These are phyloP conservation scores for Botrytis aclada DNA, from an alignment of 2,329 filamentous ascomycete genomes.

Conservation along the genomic window DNA sequence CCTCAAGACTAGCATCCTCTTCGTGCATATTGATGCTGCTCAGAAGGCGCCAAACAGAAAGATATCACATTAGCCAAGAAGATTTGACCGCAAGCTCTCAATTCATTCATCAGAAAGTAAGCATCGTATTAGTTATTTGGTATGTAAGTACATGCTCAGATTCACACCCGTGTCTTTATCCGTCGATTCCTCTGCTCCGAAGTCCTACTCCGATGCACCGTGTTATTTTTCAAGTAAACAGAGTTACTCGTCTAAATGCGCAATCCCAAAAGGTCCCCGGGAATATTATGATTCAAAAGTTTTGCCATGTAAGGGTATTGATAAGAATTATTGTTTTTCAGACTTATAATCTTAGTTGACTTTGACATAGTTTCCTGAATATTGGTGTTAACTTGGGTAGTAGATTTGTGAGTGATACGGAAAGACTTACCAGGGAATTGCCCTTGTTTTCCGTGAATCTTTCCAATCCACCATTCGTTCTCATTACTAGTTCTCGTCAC, in stretches of 20 bases:
- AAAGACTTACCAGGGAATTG: conserved; percentile 82
- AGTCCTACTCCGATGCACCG: conserved; percentile 2
- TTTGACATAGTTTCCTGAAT: conserved; percentile 51
- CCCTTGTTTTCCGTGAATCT: conserved; percentile 72
- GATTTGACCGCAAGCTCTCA: neutral
- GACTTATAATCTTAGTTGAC: conserved; percentile 33
- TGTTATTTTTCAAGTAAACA: neutral
- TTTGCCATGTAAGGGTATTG: conserved; percentile 10
- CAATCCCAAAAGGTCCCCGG: neutral
- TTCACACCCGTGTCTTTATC: neutral
- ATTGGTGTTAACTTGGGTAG: conserved; percentile 22
- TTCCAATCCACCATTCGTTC: conserved; percentile 97
- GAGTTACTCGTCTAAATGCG: neutral
- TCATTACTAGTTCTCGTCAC: conserved; percentile 77
- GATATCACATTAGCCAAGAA: neutral
- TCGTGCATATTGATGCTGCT: neutral
- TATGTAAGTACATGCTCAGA: conserved; percentile 15
- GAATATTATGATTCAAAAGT: conserved; percentile 10
- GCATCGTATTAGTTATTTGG: conserved; percentile 17
- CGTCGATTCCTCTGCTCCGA: neutral
- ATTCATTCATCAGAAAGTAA: conserved; percentile 7
- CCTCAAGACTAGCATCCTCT: neutral
- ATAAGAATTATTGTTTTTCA: neutral
- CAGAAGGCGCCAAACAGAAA: neutral
- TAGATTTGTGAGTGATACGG: neutral